These are phyloP conservation scores for Cladosporium phlei DNA, from an alignment of 2,329 filamentous ascomycete species.

Conservation along the genomic window DNA sequence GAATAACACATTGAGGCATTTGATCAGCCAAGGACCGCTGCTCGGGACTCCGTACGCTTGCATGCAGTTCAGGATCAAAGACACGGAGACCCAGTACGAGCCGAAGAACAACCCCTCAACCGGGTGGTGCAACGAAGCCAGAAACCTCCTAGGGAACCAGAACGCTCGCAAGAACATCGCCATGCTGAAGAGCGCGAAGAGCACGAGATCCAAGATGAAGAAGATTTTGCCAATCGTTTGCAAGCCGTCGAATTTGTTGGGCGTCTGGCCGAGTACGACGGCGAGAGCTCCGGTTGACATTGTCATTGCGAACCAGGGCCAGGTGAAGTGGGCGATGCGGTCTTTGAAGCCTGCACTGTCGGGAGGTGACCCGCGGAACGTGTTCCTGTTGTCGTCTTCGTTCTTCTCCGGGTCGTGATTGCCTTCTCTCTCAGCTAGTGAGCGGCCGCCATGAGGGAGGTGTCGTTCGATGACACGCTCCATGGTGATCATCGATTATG, in stretches of 20 bases:
- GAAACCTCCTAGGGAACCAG: conserved; percentile 37
- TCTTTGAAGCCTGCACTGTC: conserved; percentile 21
- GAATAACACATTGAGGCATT: conserved; percentile 59
- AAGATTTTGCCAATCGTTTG: conserved; percentile 48
- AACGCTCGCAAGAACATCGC: conserved; percentile 23
- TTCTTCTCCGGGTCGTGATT: conserved; percentile 7
- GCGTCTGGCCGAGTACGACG: conserved; percentile 40
- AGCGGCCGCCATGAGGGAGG: not conserved
- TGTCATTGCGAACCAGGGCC: conserved; percentile 37
- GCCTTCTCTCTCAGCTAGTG: not conserved
- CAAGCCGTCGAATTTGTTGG: conserved; percentile 46
- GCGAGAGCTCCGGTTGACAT: conserved; percentile 47
- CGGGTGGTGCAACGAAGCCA: conserved; percentile 44
- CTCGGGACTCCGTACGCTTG: conserved; percentile 61
- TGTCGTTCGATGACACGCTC: not conserved
- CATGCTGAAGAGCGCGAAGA: conserved; percentile 38
- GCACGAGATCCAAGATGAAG: conserved; percentile 48
- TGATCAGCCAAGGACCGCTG: conserved; percentile 51
- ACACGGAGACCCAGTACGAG: conserved; percentile 35
- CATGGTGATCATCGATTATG: too few relatives aligned
- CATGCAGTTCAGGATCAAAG: conserved; percentile 57
- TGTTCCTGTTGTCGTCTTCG: not conserved
- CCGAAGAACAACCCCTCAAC: conserved; percentile 49
- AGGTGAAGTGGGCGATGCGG: conserved; percentile 23
- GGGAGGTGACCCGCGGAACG: conserved; percentile 10